Conservation (phyloP, 2,329 filamentous ascomycete genomes). For the Botrytis byssoidea region DNA sequence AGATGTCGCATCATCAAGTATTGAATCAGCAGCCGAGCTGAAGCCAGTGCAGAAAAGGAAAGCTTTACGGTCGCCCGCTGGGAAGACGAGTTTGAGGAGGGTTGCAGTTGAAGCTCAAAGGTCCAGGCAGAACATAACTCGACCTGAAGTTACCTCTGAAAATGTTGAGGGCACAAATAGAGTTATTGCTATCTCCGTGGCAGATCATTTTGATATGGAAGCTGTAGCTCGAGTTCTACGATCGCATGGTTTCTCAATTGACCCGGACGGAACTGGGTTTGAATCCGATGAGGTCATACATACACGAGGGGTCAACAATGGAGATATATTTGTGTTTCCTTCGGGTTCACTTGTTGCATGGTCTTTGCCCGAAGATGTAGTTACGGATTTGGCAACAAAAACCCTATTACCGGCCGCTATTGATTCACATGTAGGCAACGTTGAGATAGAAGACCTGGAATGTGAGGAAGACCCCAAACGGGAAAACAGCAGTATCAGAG, state of each 20-base stretch:
- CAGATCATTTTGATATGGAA: slow-evolving; percentile 64
- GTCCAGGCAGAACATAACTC: slow-evolving; percentile 45
- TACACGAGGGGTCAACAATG: slow-evolving; percentile 60
- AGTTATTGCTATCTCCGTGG: slow-evolving; percentile 60
- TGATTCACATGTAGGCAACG: slow-evolving; percentile 65
- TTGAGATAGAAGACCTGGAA: slow-evolving; percentile 88
- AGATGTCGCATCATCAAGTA: slow-evolving; percentile 16
- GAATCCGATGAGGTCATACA: slow-evolving; percentile 63
- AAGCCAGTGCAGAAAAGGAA: slow-evolving; percentile 43
- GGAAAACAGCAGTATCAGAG: slow-evolving; percentile 75
- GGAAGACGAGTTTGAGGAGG: slow-evolving; percentile 75
- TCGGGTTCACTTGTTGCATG: slow-evolving; percentile 92
- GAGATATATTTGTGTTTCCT: slow-evolving; percentile 94
- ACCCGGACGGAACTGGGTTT: slow-evolving; percentile 61
- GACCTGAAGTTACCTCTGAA: slow-evolving; percentile 26
- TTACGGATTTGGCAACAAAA: slow-evolving; percentile 65
- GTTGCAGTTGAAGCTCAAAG: slow-evolving; percentile 83
- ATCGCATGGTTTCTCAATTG: slow-evolving; percentile 59
- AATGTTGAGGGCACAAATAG: slow-evolving; percentile 42
- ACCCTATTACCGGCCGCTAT: slow-evolving; percentile 75
- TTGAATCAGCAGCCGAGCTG: neutral
- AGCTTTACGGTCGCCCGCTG: slow-evolving; percentile 48
- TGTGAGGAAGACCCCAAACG: slow-evolving; percentile 73
- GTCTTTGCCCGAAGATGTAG: slow-evolving; percentile 76
- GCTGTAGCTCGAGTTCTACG: slow-evolving; percentile 56